These are phyloP conservation scores for Parasarocladium wereldwijsianum DNA, from an alignment of 2,329 filamentous ascomycete genomes.

Conservation along the genomic window DNA sequence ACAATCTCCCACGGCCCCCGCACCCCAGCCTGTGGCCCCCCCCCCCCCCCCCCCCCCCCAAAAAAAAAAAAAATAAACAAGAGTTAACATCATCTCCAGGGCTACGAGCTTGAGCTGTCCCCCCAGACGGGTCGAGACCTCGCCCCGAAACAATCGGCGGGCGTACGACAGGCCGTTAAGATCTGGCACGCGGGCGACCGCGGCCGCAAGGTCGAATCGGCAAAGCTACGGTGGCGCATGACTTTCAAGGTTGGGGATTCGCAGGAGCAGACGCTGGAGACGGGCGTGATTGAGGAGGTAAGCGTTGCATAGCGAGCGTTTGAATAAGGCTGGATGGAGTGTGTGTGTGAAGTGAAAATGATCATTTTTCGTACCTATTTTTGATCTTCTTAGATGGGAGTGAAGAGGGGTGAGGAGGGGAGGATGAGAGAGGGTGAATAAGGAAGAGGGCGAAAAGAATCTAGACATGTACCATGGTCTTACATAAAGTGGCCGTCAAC, in stretches of 20 bases:
- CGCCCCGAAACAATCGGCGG: conserved; percentile 53
- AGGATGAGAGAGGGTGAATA: background rate
- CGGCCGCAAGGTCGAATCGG: conserved; percentile 53
- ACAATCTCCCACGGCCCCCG: too few species aligned
- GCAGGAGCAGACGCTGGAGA: conserved; percentile 53
- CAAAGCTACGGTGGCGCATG: conserved; percentile 83
- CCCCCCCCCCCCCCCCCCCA: background rate
- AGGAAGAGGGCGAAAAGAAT: background rate
- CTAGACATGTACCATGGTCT: too few species aligned
- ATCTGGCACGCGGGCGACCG: conserved; percentile 59
- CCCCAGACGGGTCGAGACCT: conserved; percentile 74
- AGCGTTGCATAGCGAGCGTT: conserved; percentile 42
- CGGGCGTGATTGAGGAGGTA: conserved; percentile 71
- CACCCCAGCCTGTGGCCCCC: too few species aligned
- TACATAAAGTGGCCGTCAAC: too few species aligned
- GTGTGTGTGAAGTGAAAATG: background rate
- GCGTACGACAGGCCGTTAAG: conserved; percentile 69
- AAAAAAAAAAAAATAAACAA: background rate
- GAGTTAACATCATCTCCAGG: conserved; percentile 31
- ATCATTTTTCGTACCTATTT: background rate
- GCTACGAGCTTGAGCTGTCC: conserved; percentile 65
- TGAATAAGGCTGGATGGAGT: background rate
- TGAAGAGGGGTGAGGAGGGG: background rate
- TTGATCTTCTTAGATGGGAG: too few species aligned
- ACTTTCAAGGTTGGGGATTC: conserved; percentile 53